Evolutionary conservation across 2,329 filamentous ascomycete species (phyloP).

Genomic region (Sphaerulina vaccinii): DNA sequence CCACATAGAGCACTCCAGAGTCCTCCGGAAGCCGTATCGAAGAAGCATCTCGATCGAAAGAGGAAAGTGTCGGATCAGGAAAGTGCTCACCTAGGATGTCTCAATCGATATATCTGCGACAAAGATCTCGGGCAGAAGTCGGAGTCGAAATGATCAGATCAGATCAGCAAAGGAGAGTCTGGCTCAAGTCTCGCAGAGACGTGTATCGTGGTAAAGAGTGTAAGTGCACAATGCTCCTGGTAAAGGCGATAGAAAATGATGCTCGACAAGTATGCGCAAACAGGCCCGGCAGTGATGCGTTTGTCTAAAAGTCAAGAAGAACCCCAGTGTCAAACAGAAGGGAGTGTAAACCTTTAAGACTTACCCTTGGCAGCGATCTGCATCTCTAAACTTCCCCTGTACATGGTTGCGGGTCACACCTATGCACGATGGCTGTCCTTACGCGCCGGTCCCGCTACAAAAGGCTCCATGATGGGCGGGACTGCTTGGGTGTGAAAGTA

Average conservation of each 20-base stretch:
- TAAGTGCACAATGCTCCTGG: constrained; percentile 29
- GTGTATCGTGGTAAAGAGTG: constrained; percentile 11
- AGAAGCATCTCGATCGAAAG: background rate
- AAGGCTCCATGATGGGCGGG: constrained; percentile 15
- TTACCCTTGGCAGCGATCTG: constrained; percentile 26
- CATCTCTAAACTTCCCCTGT: constrained; percentile 19
- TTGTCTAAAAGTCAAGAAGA: constrained; percentile 8
- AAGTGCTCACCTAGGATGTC: constrained; percentile 19
- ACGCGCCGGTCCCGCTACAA: constrained; percentile 24
- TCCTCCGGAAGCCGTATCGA: background rate
- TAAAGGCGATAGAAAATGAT: constrained; percentile 13
- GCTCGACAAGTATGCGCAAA: background rate
- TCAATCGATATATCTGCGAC: constrained; percentile 13
- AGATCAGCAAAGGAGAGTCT: constrained; percentile 26
- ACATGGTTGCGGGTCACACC: constrained; percentile 14
- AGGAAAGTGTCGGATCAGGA: background rate
- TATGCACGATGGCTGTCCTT: constrained; percentile 14
- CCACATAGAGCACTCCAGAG: constrained; percentile 2
- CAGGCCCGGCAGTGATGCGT: background rate
- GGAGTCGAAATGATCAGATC: constrained; percentile 12
- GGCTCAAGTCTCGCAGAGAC: constrained; percentile 29
- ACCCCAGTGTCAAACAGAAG: background rate
- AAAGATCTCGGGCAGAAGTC: constrained; percentile 4
- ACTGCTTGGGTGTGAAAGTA: constrained; percentile 23
- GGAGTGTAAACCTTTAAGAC: constrained; percentile 19